Evolutionary conservation across 1,284 basidiomycete species (phyloP).

Genomic region (Apiotrichum veenhuisii): DNA sequence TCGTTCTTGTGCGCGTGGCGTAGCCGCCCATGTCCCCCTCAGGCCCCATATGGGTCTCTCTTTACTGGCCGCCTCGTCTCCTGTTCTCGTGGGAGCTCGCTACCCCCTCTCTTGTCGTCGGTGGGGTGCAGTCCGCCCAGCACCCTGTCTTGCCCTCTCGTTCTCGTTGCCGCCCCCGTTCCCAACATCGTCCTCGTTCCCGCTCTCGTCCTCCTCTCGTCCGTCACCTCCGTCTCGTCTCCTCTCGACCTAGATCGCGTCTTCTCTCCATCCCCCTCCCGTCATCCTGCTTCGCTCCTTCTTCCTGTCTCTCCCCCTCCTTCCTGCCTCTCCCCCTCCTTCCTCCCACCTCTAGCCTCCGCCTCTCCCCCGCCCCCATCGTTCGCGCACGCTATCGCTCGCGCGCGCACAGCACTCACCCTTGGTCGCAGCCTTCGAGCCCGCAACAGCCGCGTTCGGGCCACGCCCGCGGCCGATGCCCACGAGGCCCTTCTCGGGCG

Average conservation of each 20-base stretch:
- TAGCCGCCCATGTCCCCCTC: no score
- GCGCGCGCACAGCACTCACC: constrained; percentile 52
- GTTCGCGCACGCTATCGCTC: no score
- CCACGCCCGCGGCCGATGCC: constrained; percentile 87
- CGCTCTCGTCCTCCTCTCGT: no score
- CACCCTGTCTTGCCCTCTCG: no score
- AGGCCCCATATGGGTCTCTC: no score
- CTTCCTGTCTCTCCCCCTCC: not conserved
- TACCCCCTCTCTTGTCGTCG: no score
- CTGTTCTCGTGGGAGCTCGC: no score
- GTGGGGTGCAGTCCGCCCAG: no score
- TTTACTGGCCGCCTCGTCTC: no score
- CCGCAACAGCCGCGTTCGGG: constrained; percentile 56
- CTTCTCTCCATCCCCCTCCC: not conserved
- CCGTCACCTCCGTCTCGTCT: not conserved
- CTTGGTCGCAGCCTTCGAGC: constrained; percentile 64
- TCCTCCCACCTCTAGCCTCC: not conserved
- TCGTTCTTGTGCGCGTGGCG: no score
- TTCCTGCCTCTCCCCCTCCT: not conserved
- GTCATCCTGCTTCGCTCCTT: not conserved
- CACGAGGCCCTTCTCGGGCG: constrained; percentile 78
- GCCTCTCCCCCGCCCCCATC: not conserved
- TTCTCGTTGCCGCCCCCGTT: no score
- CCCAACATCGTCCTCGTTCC: no score
- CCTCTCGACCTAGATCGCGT: not conserved